These are phyloP conservation scores for Breynia disticha DNA, from an alignment of 441 rosid genomes.

Conservation along the genomic window DNA sequence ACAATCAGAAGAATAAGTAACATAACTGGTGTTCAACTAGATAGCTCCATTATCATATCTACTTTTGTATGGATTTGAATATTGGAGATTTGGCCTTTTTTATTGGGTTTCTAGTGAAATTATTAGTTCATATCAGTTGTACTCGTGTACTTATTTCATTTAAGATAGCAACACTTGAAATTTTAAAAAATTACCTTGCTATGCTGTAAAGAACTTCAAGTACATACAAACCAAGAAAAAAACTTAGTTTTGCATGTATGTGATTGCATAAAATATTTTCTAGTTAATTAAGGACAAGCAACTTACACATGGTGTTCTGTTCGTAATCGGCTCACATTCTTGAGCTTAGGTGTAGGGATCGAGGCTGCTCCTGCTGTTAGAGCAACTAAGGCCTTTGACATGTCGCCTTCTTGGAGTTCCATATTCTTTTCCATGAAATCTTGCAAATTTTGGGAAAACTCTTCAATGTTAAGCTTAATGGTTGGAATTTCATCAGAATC, in stretches of 20 bases:
- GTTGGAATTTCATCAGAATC: constrained; percentile 83
- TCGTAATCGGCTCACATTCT: constrained; percentile 72
- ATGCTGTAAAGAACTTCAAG: not conserved
- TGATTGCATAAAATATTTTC: not conserved
- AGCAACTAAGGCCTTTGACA: constrained; percentile 92
- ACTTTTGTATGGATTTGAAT: too few relatives aligned
- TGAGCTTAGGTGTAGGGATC: constrained; percentile 68
- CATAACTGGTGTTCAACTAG: constrained; percentile 9
- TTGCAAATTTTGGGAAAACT: constrained; percentile 58
- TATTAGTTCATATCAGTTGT: not conserved
- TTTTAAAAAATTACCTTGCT: not conserved
- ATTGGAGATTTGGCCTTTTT: not conserved
- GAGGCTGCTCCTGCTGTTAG: constrained; percentile 60
- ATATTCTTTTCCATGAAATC: constrained; percentile 57
- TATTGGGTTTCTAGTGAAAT: not conserved
- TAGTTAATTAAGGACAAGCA: not conserved
- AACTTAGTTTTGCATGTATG: too few relatives aligned
- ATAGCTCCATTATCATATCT: not conserved
- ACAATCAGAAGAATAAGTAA: constrained; percentile 8
- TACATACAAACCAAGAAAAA: not conserved
- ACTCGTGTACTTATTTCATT: not conserved
- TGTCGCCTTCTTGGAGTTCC: constrained; percentile 74
- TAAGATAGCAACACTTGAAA: not conserved
- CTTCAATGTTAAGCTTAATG: constrained; percentile 55
- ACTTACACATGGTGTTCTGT: constrained; percentile 99